Evolutionary conservation across 2,329 filamentous ascomycete genomes (phyloP), one percentile per base, ranked within the genome.

Genomic region (Shiraia sp.): DNA sequence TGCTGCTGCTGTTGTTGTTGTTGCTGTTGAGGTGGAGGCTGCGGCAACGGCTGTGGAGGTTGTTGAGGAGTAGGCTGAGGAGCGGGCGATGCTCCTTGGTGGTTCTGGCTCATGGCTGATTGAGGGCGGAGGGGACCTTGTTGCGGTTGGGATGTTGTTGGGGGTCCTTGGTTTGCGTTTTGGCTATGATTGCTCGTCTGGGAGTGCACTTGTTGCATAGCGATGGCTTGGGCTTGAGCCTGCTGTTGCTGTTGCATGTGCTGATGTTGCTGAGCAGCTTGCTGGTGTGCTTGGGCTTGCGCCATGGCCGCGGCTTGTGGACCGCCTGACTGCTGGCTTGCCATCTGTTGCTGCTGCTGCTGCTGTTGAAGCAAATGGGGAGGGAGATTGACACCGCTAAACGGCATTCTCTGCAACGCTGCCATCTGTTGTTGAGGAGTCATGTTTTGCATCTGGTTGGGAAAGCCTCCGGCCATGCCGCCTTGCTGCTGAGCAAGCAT

Each of bases 401-500:
- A n/a, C n/a, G n/a, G n/a, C 49, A 65, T 59, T 24, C 56, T 50
- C 27, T 16, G 51, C 53, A 57, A 51, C 36, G 64, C 36, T n/a
- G 51, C 51, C 15, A 55, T 54, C 36, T 66, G 49, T 41, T 67
- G 63, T 27, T 66, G 63, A 29, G 55, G 57, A 16, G 68, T 79
- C 61, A 82, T 75, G 45, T 71, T 55, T 66, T 54, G 75, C 65
- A 83, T 79, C 3, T 72, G 75, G 62, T 84, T 79, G 25, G 73
- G 78, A 55, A 81, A 78, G 13, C 72, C 72, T 47, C 74, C 75
- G 13, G 72, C 71, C 71, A 84, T 79, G 33, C 77, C 74, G 37
- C 53, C 55, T 23, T 76, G 66, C 48, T 83, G 79, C 36, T 83
- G 80, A 28, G 81, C 61, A 31, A 72, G 66, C 64, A 67, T 63